These are phyloP conservation scores for Ophiostoma sp. DNA, from an alignment of 2,329 filamentous ascomycete genomes.

Conservation along the genomic window DNA sequence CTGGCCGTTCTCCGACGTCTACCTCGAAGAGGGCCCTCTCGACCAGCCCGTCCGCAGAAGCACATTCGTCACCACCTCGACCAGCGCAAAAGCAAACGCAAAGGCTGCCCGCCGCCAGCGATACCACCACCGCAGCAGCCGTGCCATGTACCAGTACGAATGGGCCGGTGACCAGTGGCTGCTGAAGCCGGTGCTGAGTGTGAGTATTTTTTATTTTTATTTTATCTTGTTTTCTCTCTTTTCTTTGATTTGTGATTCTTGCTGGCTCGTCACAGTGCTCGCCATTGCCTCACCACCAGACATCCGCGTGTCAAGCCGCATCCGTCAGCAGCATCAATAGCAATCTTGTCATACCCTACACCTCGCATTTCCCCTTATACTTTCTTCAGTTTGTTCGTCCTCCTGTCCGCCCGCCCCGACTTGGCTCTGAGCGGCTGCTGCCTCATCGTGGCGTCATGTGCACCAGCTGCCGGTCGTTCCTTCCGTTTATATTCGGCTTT, in stretches of 20 bases:
- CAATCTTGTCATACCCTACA: too few species aligned
- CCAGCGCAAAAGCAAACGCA: conserved; percentile 25
- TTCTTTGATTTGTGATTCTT: not conserved
- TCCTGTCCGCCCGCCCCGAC: not conserved
- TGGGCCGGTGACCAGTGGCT: conserved; percentile 40
- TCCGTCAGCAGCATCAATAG: too few species aligned
- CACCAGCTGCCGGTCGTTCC: not conserved
- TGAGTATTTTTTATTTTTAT: conserved; percentile 17
- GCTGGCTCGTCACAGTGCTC: not conserved
- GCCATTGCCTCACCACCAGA: not conserved
- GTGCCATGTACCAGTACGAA: conserved; percentile 36
- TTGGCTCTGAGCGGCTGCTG: not conserved
- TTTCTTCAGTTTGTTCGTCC: not conserved
- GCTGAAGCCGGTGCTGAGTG: conserved; percentile 38
- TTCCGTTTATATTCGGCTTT: not conserved
- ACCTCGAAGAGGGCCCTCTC: conserved; percentile 29
- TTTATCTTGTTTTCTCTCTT: not conserved
- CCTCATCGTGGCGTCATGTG: not conserved
- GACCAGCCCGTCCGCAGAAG: conserved; percentile 30
- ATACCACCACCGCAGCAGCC: conserved; percentile 6
- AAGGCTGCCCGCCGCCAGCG: not conserved
- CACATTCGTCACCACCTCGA: conserved; percentile 25
- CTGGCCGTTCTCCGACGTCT: conserved; percentile 37
- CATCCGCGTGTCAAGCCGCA: too few species aligned
- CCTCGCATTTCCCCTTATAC: not conserved